phyloP scores from a whole-genome alignment of 495 filamentous ascomycete genomes.

The Podospora didyma region DNA sequence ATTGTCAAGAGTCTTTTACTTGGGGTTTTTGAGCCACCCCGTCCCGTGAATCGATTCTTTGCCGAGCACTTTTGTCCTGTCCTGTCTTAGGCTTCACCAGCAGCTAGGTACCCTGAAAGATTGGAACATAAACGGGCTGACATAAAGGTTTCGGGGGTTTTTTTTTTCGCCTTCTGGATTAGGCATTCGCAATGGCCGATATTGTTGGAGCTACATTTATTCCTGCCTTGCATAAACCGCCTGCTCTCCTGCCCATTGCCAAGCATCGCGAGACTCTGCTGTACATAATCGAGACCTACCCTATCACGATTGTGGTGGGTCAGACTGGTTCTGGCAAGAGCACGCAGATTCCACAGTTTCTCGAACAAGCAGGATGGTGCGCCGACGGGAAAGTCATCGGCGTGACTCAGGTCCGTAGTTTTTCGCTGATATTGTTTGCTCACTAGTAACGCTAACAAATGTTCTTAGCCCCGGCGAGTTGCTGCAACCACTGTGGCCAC shows the following conservation, averaged over 20 bases:
- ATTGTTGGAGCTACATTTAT: slow-evolving; percentile 64
- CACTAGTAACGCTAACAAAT: slow-evolving; percentile 12
- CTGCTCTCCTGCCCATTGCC: slow-evolving; percentile 72
- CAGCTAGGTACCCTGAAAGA: too few species aligned
- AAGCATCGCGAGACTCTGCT: slow-evolving; percentile 68
- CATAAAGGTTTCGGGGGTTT: too few species aligned
- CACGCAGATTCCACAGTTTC: slow-evolving; percentile 83
- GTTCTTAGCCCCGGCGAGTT: slow-evolving; percentile 73
- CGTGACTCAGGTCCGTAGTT: slow-evolving; percentile 74
- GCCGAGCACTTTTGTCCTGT: too few species aligned
- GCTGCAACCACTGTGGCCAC: slow-evolving; percentile 90
- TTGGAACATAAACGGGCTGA: too few species aligned
- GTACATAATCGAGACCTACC: slow-evolving; percentile 70
- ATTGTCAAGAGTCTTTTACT: too few species aligned
- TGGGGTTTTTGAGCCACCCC: too few species aligned
- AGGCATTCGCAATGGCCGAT: slow-evolving; percentile 50
- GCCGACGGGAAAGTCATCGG: slow-evolving; percentile 74
- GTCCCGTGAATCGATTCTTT: too few species aligned
- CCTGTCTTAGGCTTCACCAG: too few species aligned
- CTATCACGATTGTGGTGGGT: slow-evolving; percentile 80
- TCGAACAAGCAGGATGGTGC: slow-evolving; percentile 88
- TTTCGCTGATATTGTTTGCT: background rate
- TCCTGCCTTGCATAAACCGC: slow-evolving; percentile 72
- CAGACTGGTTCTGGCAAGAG: slow-evolving; percentile 92
- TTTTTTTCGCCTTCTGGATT: too few species aligned